Percentiles rank a stretch among this genome's conserved stretches.
Conservation (phyloP, 2,329 filamentous ascomycete species). For the Pseudocercospora fijiensis region DNA sequence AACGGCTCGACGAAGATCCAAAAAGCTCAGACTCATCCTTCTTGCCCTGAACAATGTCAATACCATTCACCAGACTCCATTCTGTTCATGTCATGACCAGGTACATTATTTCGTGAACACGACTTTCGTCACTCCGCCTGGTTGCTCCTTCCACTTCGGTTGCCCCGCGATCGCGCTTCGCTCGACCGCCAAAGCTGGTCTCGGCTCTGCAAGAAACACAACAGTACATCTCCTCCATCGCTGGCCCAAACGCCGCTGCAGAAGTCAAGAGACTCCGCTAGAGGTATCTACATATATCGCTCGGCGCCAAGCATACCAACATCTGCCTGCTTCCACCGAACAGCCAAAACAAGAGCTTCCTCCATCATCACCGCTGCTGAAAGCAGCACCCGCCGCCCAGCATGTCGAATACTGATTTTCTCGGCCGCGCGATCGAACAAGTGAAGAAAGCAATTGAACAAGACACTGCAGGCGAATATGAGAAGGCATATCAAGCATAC, state of each 20-base stretch:
- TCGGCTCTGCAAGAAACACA: constrained; percentile 11
- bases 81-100: not conserved
- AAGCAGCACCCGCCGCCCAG: constrained; percentile 12
- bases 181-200: constrained; percentile 13
- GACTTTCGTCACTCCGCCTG: constrained; percentile 1
- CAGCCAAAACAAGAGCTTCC: not conserved
- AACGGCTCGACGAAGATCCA: no score
- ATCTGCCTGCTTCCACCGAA: constrained; percentile 1
- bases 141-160: constrained; percentile 5
- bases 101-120: not conserved
- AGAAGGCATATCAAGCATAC: constrained; percentile 94
- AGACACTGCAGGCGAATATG: constrained; percentile 93
- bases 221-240: not conserved
- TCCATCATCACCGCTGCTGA: constrained; percentile 10
- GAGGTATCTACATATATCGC: not conserved
- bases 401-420: constrained; percentile 96
- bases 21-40: not conserved
- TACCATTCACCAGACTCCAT: not conserved
- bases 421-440: constrained; percentile 91
- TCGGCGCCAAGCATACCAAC: not conserved
- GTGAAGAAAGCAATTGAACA: constrained; percentile 97
- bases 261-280: not conserved
- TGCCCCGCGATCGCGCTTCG: constrained; percentile 17
- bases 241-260: not conserved
- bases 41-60: not conserved